Conservation (phyloP, 164 flowering plant species). For the Piper longum region DNA sequence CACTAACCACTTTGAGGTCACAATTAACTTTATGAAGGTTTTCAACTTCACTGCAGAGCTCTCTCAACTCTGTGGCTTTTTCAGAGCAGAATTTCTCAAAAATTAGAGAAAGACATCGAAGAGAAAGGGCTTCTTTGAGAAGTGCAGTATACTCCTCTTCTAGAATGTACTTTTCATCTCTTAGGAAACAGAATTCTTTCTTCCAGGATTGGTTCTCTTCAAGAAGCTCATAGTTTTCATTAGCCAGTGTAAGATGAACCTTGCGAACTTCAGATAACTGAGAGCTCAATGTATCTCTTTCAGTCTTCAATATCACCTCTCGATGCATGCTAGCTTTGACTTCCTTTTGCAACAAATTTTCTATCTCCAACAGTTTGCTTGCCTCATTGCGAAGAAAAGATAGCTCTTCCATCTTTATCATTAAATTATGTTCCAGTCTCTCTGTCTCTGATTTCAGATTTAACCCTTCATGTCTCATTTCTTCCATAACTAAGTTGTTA, state of each 20-base stretch:
- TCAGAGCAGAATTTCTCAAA: conserved; percentile 37
- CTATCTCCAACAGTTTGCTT: conserved; percentile 35
- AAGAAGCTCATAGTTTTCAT: conserved; percentile 23
- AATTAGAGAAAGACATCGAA: conserved; percentile 32
- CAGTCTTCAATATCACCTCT: conserved; percentile 17
- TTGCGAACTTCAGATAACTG: conserved; percentile 24
- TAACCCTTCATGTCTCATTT: conserved; percentile 27
- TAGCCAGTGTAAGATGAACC: conserved; percentile 17
- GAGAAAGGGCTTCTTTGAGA: conserved; percentile 29
- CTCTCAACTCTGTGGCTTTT: conserved; percentile 28
- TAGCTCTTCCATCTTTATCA: conserved; percentile 17
- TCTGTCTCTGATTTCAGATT: conserved; percentile 28
- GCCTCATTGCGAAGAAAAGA: conserved; percentile 33
- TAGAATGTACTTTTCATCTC: conserved; percentile 29
- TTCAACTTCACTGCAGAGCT: conserved; percentile 25
- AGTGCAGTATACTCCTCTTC: conserved; percentile 39
- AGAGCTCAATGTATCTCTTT: conserved; percentile 16
- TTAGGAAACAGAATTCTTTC: conserved; percentile 25
- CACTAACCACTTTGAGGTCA: conserved; percentile 28
- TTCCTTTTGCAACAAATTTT: conserved; percentile 22
- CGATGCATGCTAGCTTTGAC: conserved; percentile 17
- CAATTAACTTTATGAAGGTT: conserved; percentile 20
- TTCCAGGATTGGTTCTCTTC: conserved; percentile 31
- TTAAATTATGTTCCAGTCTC: conserved; percentile 21
- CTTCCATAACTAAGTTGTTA: conserved; percentile 38